Conservation (phyloP, 2,329 filamentous ascomycete species). For the Stromatinia cepivora region DNA sequence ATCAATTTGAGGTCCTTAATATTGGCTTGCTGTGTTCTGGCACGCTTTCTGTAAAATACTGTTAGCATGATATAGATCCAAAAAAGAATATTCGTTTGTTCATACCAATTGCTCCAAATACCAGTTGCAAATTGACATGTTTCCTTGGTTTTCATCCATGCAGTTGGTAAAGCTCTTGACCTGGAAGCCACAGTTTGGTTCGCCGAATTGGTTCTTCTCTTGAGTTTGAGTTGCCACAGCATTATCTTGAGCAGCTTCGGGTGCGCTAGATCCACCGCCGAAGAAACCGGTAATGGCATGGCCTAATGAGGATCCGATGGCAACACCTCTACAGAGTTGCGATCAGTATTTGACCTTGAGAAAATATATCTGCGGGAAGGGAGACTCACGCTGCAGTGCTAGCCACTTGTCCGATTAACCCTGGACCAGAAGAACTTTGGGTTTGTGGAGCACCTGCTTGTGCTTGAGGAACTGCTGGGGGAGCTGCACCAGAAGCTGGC, state of each 20-base stretch:
- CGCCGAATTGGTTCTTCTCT: conserved; percentile 54
- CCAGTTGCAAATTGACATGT: conserved; percentile 96
- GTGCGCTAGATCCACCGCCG: conserved; percentile 65
- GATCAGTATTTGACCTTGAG: neutral
- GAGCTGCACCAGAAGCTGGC: conserved; percentile 49
- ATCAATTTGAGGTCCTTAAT: conserved; percentile 19
- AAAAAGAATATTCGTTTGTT: conserved; percentile 19
- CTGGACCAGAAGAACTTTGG: conserved; percentile 62
- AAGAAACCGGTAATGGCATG: conserved; percentile 92
- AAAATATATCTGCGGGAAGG: neutral
- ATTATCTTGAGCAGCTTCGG: conserved; percentile 52
- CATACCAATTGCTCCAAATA: conserved; percentile 87
- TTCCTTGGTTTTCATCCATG: conserved; percentile 92
- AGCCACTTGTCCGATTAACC: conserved; percentile 95
- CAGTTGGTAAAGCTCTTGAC: conserved; percentile 88
- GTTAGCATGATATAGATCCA: conserved; percentile 37
- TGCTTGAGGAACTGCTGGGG: conserved; percentile 41
- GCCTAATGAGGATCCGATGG: conserved; percentile 91
- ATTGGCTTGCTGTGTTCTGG: conserved; percentile 65
- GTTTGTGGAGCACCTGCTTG: conserved; percentile 37
- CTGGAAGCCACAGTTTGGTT: conserved; percentile 74
- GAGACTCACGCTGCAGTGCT: conserved; percentile 89
- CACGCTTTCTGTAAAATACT: conserved; percentile 66
- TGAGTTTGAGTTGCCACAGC: conserved; percentile 54
- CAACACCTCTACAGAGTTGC: conserved; percentile 72